Base-by-base conservation (phyloP, 805 yeast genomes). In the Pichia deserticola region DNA sequence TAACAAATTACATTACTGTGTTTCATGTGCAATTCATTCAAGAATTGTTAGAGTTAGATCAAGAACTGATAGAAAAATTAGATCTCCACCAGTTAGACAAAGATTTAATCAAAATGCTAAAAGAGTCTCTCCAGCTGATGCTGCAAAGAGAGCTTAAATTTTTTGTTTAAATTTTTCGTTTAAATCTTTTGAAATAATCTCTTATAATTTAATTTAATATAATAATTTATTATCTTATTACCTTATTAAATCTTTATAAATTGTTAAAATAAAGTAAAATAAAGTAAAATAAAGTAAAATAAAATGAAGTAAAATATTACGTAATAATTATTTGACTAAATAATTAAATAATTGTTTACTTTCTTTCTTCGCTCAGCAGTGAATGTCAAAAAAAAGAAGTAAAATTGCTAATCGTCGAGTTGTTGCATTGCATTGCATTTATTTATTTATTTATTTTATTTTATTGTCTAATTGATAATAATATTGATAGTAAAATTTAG, bases 1-100 rank as follows among this genome's bases (percentile, higher is more conserved):
- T 95, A 87, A 93, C 89, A 93, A 93, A 84, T 84, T 92, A 76
- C 97, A 92, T 85, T 93, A 93, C 93, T 93, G 99, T 86, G 93
- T 93, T 68, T 93, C 99, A 59, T 93, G 99, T 80, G 99, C 99
- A 68, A 92, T 93, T 68, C 99, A 93, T 84, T 95, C 97, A 78
- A 93, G 96, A 89, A 87, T 93, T 69, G 99, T 93, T 72, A 93
- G 99, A 82, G 99, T 93, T 67, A 93, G 99, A 84, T 93, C 98
- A 62, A 87, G 98, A 82, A 80, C 85, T 66, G 95, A 90, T 82
- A 93, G 99, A 85, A 92, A 93, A 79, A 76, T 86, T 79, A 90
- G 99, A 84, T 71, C 98, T 76, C 98, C 99, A 62, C 99, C 99
- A 67, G 90, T 83, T 72, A 90, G 99, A 79, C 96, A 85, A 78